Base-by-base conservation (phyloP, 257 asterid species). In the Capsicum pubescens region DNA sequence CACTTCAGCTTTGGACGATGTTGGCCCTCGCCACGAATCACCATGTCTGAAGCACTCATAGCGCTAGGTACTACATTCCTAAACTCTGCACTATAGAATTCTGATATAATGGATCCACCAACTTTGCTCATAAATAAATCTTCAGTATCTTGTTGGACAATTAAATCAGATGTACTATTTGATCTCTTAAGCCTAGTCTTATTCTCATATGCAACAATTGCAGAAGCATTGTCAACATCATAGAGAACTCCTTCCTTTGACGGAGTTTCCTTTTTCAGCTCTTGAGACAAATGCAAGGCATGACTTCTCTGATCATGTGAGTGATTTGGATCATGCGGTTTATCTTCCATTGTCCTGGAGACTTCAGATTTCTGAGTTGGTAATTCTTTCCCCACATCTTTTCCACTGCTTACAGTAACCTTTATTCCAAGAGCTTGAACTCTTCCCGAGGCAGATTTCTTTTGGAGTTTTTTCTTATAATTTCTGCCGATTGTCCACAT, bases 401-500 rank as follows among this genome's bases (percentile, higher is more conserved):
- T 90, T 84, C 80, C 79, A 52, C 79, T 84, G 26, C 85, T 89
- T 69, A 60, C 66, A 15, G 89, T 61, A 83, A 78, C 71, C 86
- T 88, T 87, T 48, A 58, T 82, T 72, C 77, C 87, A 81, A 90
- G 81, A 76, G 87, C 86, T 84, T 68, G 93, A 87, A 63, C 58
- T 66, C 92, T 55, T 66, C 92, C 93, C 9, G 71, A 79, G 81
- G 90, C 85, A 83, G 89, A 84, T 58, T 80, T 91, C 88, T 91
- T 93, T 67, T 89, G 90, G 79, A 94, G 88, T 86, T 93, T 94
- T 91, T 93, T 94, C 88, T 95, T 95, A 84, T 97, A 95, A 87
- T 97, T 94, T 91, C 99, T 91, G 86, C 99, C 99, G 54, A 91
- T 97, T 15, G 98, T 78, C 99, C 99, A 97, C 98, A 97, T 93